Conservation (phyloP, 2,329 filamentous ascomycete genomes). For the Pseudopyricularia cyperi region DNA sequence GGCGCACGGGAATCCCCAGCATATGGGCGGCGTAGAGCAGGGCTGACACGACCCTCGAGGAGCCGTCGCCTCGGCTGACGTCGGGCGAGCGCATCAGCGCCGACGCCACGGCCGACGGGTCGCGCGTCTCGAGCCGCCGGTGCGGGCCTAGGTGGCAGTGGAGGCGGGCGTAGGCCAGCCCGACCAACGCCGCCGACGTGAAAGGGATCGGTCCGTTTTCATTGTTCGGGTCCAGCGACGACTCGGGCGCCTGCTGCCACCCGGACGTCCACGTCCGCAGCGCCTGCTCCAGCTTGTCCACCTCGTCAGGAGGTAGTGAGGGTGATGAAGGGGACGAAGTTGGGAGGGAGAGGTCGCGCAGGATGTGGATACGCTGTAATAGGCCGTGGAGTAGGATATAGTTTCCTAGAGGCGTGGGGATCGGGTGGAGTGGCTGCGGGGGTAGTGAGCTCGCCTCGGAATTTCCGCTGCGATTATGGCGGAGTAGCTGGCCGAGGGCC, state of each 20-base stretch:
- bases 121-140: conserved; percentile 29
- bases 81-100: conserved; percentile 27
- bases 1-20: conserved; percentile 36
- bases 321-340: conserved; percentile 4
- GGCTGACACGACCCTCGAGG: conserved; percentile 31
- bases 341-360: conserved; percentile 20
- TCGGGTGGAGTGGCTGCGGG: neutral
- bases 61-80: conserved; percentile 18
- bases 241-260: conserved; percentile 39
- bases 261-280: conserved; percentile 35
- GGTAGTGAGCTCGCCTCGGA: conserved; percentile 15
- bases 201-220: conserved; percentile 39
- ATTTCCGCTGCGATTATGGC: conserved; percentile 7
- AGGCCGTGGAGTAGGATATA: conserved; percentile 40
- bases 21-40: conserved; percentile 39
- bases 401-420: conserved; percentile 26
- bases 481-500: conserved; percentile 17
- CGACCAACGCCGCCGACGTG: conserved; percentile 22
- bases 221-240: conserved; percentile 37
- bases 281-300: conserved; percentile 28
- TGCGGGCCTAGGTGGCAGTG: conserved; percentile 29
- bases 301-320: conserved; percentile 20
- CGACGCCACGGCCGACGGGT: conserved; percentile 28
- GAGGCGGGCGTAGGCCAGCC: conserved; percentile 16
- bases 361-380: conserved; percentile 39